These are phyloP conservation scores for Blastocystis sp. DNA, from an alignment of 352 stramenopile genomes.

Conservation along the genomic window DNA sequence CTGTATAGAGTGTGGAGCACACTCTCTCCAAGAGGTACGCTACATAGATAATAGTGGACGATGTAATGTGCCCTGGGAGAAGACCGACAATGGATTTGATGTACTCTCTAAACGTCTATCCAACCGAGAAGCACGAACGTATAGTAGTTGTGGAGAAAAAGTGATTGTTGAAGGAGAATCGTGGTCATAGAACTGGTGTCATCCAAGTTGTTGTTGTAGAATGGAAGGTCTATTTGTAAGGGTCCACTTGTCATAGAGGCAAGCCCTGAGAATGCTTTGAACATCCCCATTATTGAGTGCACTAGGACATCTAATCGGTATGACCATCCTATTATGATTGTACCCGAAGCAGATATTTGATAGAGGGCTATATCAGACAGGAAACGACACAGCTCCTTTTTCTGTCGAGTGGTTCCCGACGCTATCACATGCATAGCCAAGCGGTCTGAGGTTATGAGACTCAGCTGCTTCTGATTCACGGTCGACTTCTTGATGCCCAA, in stretches of 20 bases:
- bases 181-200: background rate
- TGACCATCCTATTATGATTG: too few relatives aligned
- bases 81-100: background rate
- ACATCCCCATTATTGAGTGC: background rate
- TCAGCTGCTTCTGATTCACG: conserved; percentile 24
- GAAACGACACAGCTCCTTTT: background rate
- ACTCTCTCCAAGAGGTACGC: background rate
- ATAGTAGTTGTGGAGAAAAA: background rate
- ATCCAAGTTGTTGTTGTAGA: background rate
- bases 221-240: background rate
- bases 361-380: background rate
- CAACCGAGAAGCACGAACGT: background rate
- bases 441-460: background rate
- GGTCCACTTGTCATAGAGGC: background rate
- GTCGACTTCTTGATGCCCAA: conserved; percentile 10
- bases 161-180: conserved; percentile 2
- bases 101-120: background rate
- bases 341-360: background rate
- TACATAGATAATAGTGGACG: conserved; percentile 5
- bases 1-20: background rate
- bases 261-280: background rate
- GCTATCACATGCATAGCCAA: background rate
- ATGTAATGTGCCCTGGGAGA: background rate
- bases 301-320: background rate
- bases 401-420: background rate